These are phyloP conservation scores for Polygonum maritimum DNA, from an alignment of 148 eudicot genomes.

Conservation along the genomic window DNA sequence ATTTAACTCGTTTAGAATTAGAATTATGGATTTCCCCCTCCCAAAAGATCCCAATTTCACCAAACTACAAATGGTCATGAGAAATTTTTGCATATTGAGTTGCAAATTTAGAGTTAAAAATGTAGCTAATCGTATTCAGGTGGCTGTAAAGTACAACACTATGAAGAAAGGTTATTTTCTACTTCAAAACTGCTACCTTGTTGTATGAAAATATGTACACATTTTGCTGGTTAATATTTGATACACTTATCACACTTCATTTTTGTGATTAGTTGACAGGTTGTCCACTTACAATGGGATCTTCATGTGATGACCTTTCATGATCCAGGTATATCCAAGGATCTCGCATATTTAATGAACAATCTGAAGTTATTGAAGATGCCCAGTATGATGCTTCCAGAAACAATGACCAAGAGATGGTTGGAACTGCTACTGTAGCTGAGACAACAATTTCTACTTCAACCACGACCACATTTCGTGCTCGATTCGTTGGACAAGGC, in stretches of 20 bases:
- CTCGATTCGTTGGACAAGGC: constrained; percentile 86
- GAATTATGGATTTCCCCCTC: neutral
- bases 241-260: neutral
- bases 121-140: neutral
- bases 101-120: neutral
- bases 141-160: neutral
- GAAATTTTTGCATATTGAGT: neutral
- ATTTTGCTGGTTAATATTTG: neutral
- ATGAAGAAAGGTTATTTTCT: neutral
- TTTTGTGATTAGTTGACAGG: constrained; percentile 10
- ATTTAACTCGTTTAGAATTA: neutral
- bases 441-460: constrained; percentile 22
- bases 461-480: constrained; percentile 40
- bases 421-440: constrained; percentile 26
- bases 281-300: constrained; percentile 5
- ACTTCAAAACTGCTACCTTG: neutral
- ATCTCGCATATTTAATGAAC: constrained; percentile 38
- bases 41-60: neutral
- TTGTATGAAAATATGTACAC: neutral
- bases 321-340: constrained; percentile 66
- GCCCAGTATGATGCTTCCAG: constrained; percentile 10
- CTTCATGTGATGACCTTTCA: constrained; percentile 10
- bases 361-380: constrained; percentile 16
- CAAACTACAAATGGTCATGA: neutral
- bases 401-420: constrained; percentile 24